Evolutionary conservation across 108 stramenopile species (phyloP).

Genomic region (Nannochloropsis salina): DNA sequence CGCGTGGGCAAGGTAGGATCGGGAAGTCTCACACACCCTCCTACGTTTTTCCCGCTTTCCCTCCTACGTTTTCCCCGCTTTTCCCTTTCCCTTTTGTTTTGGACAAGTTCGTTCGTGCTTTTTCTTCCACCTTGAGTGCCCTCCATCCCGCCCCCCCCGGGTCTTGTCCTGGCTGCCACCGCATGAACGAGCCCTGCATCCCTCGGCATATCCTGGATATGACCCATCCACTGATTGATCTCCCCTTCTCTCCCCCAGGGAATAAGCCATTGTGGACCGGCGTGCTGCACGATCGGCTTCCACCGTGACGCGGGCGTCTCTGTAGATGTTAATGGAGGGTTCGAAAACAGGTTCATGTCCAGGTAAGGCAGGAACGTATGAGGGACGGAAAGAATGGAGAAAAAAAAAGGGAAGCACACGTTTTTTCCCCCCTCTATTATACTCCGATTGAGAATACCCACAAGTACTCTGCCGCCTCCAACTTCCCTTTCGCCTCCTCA

Average conservation of each 20-base stretch:
- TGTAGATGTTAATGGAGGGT: background rate
- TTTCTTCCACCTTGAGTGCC: background rate
- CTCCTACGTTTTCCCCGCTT: too few species aligned
- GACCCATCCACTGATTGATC: background rate
- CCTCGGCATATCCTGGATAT: background rate
- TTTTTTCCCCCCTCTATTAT: background rate
- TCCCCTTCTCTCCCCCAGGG: background rate
- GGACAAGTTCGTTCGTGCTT: background rate
- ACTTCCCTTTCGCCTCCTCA: background rate
- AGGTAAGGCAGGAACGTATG: background rate
- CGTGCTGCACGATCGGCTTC: background rate
- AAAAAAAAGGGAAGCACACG: background rate
- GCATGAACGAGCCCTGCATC: background rate
- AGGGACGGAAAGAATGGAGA: background rate
- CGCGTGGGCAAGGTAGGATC: background rate
- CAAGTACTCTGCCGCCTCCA: background rate
- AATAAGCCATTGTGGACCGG: background rate
- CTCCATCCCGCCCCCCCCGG: background rate
- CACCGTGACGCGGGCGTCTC: background rate
- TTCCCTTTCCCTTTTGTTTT: too few species aligned
- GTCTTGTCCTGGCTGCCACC: background rate
- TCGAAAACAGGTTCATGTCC: background rate
- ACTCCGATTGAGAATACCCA: too few species aligned
- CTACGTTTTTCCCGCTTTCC: too few species aligned
- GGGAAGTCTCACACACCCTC: too few species aligned